Evolutionary conservation across 257 asterid genomes (phyloP).

Genomic region (Ophiorrhiza pumila): DNA sequence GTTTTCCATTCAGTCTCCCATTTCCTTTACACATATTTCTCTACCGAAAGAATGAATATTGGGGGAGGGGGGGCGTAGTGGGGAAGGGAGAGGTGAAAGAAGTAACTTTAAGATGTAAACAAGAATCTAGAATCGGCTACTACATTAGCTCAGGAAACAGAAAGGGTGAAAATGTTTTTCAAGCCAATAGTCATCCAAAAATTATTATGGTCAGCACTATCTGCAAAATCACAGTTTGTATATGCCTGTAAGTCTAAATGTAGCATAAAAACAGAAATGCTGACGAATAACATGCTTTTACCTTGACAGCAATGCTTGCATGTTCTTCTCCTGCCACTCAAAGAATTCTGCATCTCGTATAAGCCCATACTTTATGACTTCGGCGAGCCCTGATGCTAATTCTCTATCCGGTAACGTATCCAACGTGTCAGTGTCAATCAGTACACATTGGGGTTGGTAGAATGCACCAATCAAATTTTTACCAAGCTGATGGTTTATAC

Average conservation of each 20-base stretch:
- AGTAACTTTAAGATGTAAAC: neutral
- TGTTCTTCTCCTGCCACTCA: conserved; percentile 94
- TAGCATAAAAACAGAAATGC: neutral
- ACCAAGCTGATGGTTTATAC: conserved; percentile 97
- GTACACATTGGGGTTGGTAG: conserved; percentile 99
- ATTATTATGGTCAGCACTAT: neutral
- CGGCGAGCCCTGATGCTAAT: conserved; percentile 95
- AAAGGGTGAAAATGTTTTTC: neutral
- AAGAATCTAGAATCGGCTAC: neutral
- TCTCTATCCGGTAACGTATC: conserved; percentile 89
- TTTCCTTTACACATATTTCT: neutral
- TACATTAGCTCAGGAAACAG: neutral
- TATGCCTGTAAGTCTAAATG: neutral
- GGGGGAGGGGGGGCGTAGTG: too few species aligned
- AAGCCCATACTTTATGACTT: conserved; percentile 91
- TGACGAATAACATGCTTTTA: conserved; percentile 13
- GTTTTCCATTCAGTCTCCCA: neutral
- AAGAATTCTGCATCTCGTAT: conserved; percentile 85
- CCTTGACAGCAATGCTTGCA: conserved; percentile 79
- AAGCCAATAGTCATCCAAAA: conserved; percentile 3
- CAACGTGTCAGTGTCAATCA: conserved; percentile 84
- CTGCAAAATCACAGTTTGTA: neutral
- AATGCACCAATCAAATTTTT: conserved; percentile 94
- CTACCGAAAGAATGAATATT: neutral
- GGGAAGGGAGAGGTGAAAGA: neutral